These are phyloP conservation scores for Cicer bijugum DNA, from an alignment of 306 rosid species.

Conservation along the genomic window DNA sequence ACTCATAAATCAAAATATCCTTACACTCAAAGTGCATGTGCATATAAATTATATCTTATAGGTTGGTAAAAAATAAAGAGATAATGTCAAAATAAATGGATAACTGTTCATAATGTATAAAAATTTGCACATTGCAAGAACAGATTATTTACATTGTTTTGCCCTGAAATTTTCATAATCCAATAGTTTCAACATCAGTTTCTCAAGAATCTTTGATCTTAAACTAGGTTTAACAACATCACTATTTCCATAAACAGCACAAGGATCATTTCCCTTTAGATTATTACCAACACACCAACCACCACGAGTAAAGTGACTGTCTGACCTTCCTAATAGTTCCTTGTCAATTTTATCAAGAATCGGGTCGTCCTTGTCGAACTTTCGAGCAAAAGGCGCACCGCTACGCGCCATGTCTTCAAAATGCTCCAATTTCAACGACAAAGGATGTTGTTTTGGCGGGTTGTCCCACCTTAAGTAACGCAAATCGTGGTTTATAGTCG, in stretches of 20 bases:
- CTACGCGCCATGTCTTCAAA: slow-evolving; percentile 69
- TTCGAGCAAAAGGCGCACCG: slow-evolving; percentile 77
- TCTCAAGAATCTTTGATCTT: slow-evolving; percentile 70
- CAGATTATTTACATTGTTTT: slow-evolving; percentile 73
- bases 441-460: slow-evolving; percentile 72
- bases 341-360: slow-evolving; percentile 72
- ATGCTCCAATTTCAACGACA: slow-evolving; percentile 62
- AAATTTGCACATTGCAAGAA: slow-evolving; percentile 22
- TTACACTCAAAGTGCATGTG: too few species aligned
- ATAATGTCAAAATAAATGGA: background rate
- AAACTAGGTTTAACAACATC: slow-evolving; percentile 65
- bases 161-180: slow-evolving; percentile 79
- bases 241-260: slow-evolving; percentile 62
- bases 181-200: slow-evolving; percentile 69
- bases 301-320: slow-evolving; percentile 65
- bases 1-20: too few species aligned
- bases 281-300: slow-evolving; percentile 70
- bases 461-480: slow-evolving; percentile 75
- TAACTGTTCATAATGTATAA: background rate
- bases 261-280: slow-evolving; percentile 52
- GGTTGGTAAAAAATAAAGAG: background rate
- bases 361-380: slow-evolving; percentile 62
- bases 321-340: slow-evolving; percentile 62
- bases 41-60: background rate
- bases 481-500: slow-evolving; percentile 77